phyloP scores from a whole-genome alignment of 495 filamentous ascomycete genomes.

The Talaromyces ruber region DNA sequence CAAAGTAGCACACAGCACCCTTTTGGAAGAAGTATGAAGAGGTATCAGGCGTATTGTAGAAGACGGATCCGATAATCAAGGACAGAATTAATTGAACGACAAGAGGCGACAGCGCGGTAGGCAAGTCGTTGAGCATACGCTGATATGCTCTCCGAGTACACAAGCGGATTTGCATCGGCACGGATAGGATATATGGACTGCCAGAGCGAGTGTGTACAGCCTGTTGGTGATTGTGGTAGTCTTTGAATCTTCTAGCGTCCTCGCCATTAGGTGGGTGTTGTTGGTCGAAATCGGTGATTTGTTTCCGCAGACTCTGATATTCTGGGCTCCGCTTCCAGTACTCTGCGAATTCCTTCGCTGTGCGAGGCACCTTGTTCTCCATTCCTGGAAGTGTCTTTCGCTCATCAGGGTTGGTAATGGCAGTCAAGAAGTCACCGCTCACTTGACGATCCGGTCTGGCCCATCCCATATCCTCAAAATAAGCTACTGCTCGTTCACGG shows the following conservation, averaged over 20 bases:
- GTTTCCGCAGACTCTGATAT: background rate
- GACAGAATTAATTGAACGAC: conserved; percentile 27
- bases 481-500: conserved; percentile 49
- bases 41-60: conserved; percentile 23
- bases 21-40: conserved; percentile 33
- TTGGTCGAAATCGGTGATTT: too few species aligned
- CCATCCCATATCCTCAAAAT: conserved; percentile 68
- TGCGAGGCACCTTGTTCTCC: conserved; percentile 48
- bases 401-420: conserved; percentile 63
- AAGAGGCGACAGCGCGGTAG: conserved; percentile 25
- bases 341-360: conserved; percentile 26
- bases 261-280: too few species aligned
- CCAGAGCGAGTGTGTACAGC: too few species aligned
- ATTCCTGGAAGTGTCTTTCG: conserved; percentile 56
- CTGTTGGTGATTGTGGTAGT: too few species aligned
- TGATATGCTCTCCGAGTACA: conserved; percentile 22
- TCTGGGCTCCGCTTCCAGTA: too few species aligned
- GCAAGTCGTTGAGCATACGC: conserved; percentile 29
- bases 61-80: conserved; percentile 32
- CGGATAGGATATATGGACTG: too few species aligned
- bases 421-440: conserved; percentile 72
- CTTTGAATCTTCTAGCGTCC: too few species aligned
- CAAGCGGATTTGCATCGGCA: conserved; percentile 10
- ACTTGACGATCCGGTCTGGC: conserved; percentile 60
- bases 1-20: conserved; percentile 49